Percentiles rank a stretch among this genome's conserved stretches.
phyloP scores from a whole-genome alignment of 1,284 basidiomycete genomes.

The Cystobasidium slooffiae region DNA sequence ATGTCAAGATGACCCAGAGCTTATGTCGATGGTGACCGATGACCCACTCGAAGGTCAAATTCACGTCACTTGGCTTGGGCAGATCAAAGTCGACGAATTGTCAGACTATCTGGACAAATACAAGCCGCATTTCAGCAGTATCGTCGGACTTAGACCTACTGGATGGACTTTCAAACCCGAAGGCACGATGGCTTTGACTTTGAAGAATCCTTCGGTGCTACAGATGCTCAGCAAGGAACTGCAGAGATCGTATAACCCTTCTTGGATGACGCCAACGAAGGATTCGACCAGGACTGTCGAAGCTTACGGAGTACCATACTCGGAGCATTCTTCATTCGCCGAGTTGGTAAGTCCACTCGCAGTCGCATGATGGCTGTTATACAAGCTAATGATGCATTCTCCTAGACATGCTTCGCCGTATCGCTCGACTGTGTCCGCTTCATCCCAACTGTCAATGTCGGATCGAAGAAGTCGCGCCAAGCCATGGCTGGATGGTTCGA shows the following conservation, averaged over 20 bases:
- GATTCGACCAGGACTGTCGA: constrained; percentile 51
- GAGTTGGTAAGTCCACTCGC: constrained; percentile 62
- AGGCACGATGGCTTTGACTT: constrained; percentile 47
- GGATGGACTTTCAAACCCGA: constrained; percentile 54
- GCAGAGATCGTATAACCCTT: constrained; percentile 50
- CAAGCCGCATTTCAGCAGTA: constrained; percentile 72
- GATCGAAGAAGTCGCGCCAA: constrained; percentile 65
- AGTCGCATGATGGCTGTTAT: neutral
- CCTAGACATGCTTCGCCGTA: constrained; percentile 81
- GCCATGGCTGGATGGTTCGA: constrained; percentile 84
- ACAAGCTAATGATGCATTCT: constrained; percentile 5
- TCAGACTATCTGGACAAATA: constrained; percentile 77
- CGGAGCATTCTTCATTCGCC: constrained; percentile 92
- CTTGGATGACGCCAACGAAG: constrained; percentile 60
- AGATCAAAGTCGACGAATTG: constrained; percentile 77
- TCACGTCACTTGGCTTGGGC: constrained; percentile 80
- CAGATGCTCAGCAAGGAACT: constrained; percentile 50
- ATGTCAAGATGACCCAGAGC: constrained; percentile 79
- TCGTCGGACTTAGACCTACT: constrained; percentile 54
- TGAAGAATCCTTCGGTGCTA: constrained; percentile 59
- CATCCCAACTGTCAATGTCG: constrained; percentile 95
- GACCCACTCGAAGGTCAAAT: constrained; percentile 78
- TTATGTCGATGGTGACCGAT: constrained; percentile 75
- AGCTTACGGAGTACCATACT: constrained; percentile 77
- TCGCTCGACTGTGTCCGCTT: constrained; percentile 78